Evolutionary conservation across 495 filamentous ascomycete species (phyloP).

Genomic region (Penicillium longicatenatum): DNA sequence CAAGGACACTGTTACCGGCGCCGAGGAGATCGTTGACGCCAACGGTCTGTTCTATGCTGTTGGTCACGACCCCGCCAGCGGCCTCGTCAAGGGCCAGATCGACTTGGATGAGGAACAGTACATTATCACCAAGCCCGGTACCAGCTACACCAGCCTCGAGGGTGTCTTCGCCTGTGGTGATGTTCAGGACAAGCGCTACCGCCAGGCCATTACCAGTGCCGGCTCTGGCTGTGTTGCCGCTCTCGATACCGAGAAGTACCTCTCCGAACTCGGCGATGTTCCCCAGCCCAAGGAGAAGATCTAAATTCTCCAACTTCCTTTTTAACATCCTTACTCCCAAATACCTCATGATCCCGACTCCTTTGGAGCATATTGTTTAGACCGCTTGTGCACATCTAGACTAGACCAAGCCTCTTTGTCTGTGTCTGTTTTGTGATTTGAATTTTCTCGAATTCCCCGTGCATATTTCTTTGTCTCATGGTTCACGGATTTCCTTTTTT

Average conservation of each 20-base stretch:
- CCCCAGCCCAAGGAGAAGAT: conserved; percentile 13
- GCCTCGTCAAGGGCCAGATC: conserved; percentile 82
- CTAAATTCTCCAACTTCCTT: conserved; percentile 3
- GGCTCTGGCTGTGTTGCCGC: conserved; percentile 94
- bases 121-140: conserved; percentile 85
- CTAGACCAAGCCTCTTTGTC: conserved; percentile 2
- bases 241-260: conserved; percentile 89
- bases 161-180: conserved; percentile 97
- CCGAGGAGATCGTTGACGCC: conserved; percentile 78
- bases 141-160: conserved; percentile 81
- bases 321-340: not conserved
- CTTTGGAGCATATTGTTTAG: conserved; percentile 17
- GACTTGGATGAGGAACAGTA: conserved; percentile 87
- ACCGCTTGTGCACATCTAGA: conserved; percentile 17
- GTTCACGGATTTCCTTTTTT: conserved; percentile 27
- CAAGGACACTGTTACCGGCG: conserved; percentile 75
- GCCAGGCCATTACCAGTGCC: conserved; percentile 96
- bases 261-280: conserved; percentile 70
- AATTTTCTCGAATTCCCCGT: conserved; percentile 19
- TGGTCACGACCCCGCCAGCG: conserved; percentile 92
- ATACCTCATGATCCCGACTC: conserved; percentile 18
- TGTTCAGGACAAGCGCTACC: conserved; percentile 97
- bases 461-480: conserved; percentile 21
- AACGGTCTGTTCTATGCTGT: conserved; percentile 98
- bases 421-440: conserved; percentile 9